Base-by-base conservation (phyloP, 768 basidiomycete species). In the Boletus vermiculosoides region DNA sequence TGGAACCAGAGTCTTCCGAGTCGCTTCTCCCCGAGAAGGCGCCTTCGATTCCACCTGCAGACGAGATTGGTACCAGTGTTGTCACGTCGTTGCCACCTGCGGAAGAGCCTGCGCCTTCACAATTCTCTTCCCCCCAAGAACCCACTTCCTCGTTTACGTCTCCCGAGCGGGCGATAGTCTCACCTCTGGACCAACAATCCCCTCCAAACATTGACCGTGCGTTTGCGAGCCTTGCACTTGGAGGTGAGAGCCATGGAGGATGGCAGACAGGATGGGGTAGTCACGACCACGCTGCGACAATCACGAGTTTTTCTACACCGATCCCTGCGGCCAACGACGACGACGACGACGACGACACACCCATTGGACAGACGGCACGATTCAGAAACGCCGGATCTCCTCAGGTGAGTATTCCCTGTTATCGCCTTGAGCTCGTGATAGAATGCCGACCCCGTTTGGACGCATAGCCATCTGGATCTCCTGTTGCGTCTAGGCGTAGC, bases 331-430 rank as follows among this genome's bases (percentile, higher is more conserved):
- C 67, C 36, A 22, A 62, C 63, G 57, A 68, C 15, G 81, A 84
- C 40, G 85, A 87, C 54, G 85, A 87, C 54, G 85, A 87, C 60
- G 85, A 87, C 56, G 86, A 87, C 66, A 86, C 80, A 55, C 86
- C 86, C 25, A 85, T 87, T 59, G 74, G 80, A 28, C 83, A 84
- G 55, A 74, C 71, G 18, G 70, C 70, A 22, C 65, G 67, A 12
- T 73, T 75, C 56, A 64, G 64, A 54, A 65, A 62, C 5, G 63
- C 63, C 41, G 66, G 66, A 13, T 70, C 71, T 18, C 66, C 68
- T 20, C 67, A 61, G 54, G 70, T 55, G 48, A 33, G 56, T 54
- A 16, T 37, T 31, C 12, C 12, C 1, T 11, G 20, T 28, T 22
- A 20, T 52, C 12, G 11, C 11, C 11, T 60, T 12, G 34, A 28